Base-by-base conservation (phyloP, 2,329 filamentous ascomycete species). In the Beauveria sp. region DNA sequence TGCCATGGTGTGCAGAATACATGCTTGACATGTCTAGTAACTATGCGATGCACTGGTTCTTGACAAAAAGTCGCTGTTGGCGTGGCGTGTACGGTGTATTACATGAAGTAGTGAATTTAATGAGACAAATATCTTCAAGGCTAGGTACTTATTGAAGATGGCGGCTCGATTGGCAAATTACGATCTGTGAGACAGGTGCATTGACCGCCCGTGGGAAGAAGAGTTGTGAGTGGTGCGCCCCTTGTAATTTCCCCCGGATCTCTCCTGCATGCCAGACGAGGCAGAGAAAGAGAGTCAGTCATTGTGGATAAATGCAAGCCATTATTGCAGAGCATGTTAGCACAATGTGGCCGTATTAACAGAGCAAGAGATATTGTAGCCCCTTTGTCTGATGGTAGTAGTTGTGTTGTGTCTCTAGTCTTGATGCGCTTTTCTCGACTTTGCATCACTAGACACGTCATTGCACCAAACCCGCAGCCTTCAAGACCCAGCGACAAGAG, bases 201-300 rank as follows among this genome's bases (percentile, higher is more conserved):
- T 46, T 42, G 53, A 26, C 53, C 53, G 53, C 24, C 51, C 20
- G 34, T 46, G 42, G 42, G 26, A 34, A n/a, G 26, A 42, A 46
- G 42, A 22, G 53, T 20, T 26, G 40, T 30, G 49, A 38, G 34
- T 38, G 34, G 34, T 38, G 49, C 24, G 42, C 53, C 53, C 53
- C 53, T 53, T 56, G 46, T 56, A 49, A 58, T 58, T 49, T 58
- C 55, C 55, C 55, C 30, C 20, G 43, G 28, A 49, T 28, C 38
- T 58, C 28, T 58, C 28, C 45, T 58, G 55, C 55, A 49, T 58
- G 26, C 52, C 40, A 58, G 55, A 49, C 54, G 42, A 24, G 3
- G 22, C 22, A 24, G 22, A 57, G 49, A 57, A 45, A 26, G 45
- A 58, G 45, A n/a, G 45, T 30, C 47, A 49, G 38, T 49, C 18